phyloP scores from a whole-genome alignment of 2,329 filamentous ascomycete species.

The Alternaria atra region DNA sequence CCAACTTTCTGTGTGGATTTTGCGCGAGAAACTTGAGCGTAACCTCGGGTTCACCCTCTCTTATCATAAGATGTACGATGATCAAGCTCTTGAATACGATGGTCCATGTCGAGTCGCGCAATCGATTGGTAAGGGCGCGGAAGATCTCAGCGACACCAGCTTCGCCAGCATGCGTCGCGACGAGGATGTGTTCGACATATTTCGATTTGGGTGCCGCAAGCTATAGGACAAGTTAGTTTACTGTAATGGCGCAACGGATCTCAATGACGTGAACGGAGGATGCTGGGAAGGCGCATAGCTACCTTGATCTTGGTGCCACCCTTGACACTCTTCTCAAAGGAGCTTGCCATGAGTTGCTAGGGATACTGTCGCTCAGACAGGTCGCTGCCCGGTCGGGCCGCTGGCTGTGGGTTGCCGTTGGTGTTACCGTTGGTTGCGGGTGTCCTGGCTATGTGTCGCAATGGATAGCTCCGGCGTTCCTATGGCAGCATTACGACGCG shows the following conservation, averaged over 20 bases:
- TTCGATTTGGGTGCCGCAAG: constrained; percentile 97
- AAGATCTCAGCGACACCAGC: constrained; percentile 96
- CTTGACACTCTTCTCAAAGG: constrained; percentile 99
- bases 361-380: constrained; percentile 23
- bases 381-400: constrained; percentile 24
- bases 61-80: constrained; percentile 95
- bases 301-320: constrained; percentile 98
- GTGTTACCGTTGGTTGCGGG: constrained; percentile 16
- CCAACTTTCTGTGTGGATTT: constrained; percentile 78
- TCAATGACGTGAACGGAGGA: neutral
- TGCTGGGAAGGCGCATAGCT: constrained; percentile 23
- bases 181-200: constrained; percentile 97
- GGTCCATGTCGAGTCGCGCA: constrained; percentile 99
- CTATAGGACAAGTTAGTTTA: constrained; percentile 56
- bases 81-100: constrained; percentile 98
- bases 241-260: constrained; percentile 19
- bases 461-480: constrained; percentile 19
- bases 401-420: constrained; percentile 18
- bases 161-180: constrained; percentile 94
- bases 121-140: constrained; percentile 83
- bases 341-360: constrained; percentile 72
- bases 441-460: constrained; percentile 21
- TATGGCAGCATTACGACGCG: constrained; percentile 44
- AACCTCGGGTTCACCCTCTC: constrained; percentile 89
- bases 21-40: constrained; percentile 85